A percentile compares a stretch with the other conserved stretches of the same genome.
Conservation (phyloP, 306 rosid genomes). For the Astragalus membranaceus region DNA sequence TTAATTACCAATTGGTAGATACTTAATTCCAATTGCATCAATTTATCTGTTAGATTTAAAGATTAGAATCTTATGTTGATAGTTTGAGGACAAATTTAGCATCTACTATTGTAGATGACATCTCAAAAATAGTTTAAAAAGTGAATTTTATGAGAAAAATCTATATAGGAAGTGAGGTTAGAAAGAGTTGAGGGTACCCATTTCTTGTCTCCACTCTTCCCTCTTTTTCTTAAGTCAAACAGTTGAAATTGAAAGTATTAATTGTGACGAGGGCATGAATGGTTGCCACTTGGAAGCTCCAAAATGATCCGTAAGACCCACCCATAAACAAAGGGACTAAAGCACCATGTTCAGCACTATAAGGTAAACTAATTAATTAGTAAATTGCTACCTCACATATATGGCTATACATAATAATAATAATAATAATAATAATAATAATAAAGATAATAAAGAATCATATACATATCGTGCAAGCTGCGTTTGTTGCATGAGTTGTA, state of each 20-base stretch:
- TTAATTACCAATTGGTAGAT: background rate
- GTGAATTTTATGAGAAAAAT: background rate
- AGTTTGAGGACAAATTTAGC: background rate
- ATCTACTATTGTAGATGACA: background rate
- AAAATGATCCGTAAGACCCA: conserved; percentile 24
- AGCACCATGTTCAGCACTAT: conserved; percentile 16
- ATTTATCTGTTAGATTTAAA: background rate
- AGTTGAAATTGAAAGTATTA: conserved; percentile 18
- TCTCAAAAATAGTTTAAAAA: background rate
- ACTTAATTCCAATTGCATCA: background rate
- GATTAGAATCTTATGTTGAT: background rate
- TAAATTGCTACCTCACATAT: background rate
- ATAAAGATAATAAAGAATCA: background rate
- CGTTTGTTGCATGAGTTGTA: conserved; percentile 12
- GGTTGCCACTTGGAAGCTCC: conserved; percentile 71
- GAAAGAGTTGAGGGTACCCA: background rate
- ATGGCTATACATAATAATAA: background rate
- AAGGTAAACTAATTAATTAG: background rate
- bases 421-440: background rate
- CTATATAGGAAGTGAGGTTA: too few species aligned
- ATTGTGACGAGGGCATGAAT: conserved; percentile 24
- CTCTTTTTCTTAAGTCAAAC: conserved; percentile 33
- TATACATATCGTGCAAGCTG: background rate
- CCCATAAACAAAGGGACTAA: conserved; percentile 18
- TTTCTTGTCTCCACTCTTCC: conserved; percentile 20